Evolutionary conservation across 208 protist species (phyloP).

Genomic region (Acanthamoeba culbertsoni): DNA sequence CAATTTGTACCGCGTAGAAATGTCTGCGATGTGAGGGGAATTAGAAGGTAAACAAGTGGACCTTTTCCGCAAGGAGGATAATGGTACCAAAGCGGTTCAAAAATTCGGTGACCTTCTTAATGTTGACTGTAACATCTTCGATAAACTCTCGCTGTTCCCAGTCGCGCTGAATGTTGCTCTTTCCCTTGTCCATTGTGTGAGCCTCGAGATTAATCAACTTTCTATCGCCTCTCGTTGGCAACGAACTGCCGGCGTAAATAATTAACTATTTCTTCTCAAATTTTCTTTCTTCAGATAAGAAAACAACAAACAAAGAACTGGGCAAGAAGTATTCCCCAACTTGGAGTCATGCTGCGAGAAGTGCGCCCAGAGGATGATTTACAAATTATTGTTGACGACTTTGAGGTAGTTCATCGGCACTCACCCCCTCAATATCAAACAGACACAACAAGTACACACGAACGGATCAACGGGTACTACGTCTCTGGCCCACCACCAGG

Average conservation of each 20-base stretch:
- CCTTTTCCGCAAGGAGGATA: not conserved
- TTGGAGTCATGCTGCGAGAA: not conserved
- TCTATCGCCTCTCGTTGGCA: not conserved
- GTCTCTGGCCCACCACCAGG: no score
- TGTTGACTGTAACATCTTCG: constrained; percentile 69
- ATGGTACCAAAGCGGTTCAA: constrained; percentile 75
- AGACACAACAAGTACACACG: no score
- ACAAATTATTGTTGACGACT: no score
- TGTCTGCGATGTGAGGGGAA: constrained; percentile 49
- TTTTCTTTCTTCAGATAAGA: no score
- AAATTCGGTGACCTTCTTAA: constrained; percentile 76
- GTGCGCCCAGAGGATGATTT: no score
- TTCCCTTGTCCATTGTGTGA: constrained; percentile 47
- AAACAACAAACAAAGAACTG: no score
- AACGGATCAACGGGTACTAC: no score
- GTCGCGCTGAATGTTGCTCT: constrained; percentile 70
- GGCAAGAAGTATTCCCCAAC: not conserved
- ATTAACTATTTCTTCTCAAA: not conserved
- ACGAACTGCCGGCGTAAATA: not conserved
- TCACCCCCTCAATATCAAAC: no score
- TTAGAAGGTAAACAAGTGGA: not conserved
- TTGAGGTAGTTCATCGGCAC: no score
- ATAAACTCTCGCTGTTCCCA: constrained; percentile 76
- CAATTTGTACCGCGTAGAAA: constrained; percentile 71
- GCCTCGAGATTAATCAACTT: not conserved